phyloP scores from a whole-genome alignment of 2,329 filamentous ascomycete genomes.

The Penicillium verrucosum region DNA sequence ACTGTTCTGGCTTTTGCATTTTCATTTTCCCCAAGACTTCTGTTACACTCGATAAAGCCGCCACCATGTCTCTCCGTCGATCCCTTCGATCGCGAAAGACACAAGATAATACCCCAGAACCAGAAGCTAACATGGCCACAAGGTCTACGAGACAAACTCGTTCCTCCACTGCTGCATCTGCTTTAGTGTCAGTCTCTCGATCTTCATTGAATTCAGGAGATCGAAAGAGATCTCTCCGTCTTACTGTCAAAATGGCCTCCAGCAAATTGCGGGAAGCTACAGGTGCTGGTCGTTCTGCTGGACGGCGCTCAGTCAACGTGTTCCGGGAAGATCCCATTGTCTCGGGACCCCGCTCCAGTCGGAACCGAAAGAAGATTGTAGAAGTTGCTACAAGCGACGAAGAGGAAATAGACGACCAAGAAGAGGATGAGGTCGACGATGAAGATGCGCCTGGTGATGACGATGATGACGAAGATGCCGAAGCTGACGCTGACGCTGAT shows the following conservation, averaged over 20 bases:
- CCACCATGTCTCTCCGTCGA: slow-evolving; percentile 39
- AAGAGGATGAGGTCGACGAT: slow-evolving; percentile 41
- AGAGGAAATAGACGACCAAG: slow-evolving; percentile 48
- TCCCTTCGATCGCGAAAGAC: slow-evolving; percentile 37
- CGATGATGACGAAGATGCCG: slow-evolving; percentile 38
- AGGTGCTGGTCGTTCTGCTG: slow-evolving; percentile 28
- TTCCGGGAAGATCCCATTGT: slow-evolving; percentile 48
- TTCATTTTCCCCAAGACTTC: neutral
- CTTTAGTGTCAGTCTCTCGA: slow-evolving; percentile 28
- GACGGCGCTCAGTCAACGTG: slow-evolving; percentile 40
- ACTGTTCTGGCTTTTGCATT: neutral
- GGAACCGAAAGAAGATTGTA: slow-evolving; percentile 44
- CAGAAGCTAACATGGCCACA: slow-evolving; percentile 35
- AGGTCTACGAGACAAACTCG: slow-evolving; percentile 39
- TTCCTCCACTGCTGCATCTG: slow-evolving; percentile 35
- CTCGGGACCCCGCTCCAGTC: slow-evolving; percentile 46
- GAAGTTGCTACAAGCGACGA: slow-evolving; percentile 49
- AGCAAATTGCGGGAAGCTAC: slow-evolving; percentile 50
- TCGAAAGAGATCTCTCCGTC: slow-evolving; percentile 41
- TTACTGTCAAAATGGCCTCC: slow-evolving; percentile 51
- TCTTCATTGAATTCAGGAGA: slow-evolving; percentile 37
- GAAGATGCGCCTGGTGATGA: slow-evolving; percentile 37
- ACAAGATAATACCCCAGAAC: slow-evolving; percentile 27
- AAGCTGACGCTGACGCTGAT: slow-evolving; percentile 28
- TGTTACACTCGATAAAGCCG: neutral